These are phyloP conservation scores for Xylaria acuta DNA, from an alignment of 495 filamentous ascomycete genomes.

Conservation along the genomic window DNA sequence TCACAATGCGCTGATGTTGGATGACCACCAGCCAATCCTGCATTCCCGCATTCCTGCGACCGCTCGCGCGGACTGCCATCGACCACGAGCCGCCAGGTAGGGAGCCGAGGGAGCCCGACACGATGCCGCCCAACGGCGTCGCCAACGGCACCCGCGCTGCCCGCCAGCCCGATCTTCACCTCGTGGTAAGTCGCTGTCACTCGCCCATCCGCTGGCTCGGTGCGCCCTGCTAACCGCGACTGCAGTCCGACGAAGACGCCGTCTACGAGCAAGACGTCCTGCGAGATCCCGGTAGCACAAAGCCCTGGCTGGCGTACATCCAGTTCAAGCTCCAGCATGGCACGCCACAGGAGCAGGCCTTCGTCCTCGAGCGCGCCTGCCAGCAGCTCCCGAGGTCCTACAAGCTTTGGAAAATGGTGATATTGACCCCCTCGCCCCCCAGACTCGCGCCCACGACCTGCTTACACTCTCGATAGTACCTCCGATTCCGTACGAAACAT, in stretches of 20 bases:
- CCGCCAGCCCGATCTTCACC: slow-evolving; percentile 67
- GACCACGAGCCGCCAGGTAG: slow-evolving; percentile 25
- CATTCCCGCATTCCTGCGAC: slow-evolving; percentile 31
- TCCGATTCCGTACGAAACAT: slow-evolving; percentile 84
- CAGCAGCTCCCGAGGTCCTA: slow-evolving; percentile 89
- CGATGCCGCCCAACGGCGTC: slow-evolving; percentile 40
- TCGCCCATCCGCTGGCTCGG: neutral
- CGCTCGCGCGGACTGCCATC: slow-evolving; percentile 32
- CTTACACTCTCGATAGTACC: slow-evolving; percentile 66
- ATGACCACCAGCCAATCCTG: slow-evolving; percentile 17
- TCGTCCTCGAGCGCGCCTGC: slow-evolving; percentile 93
- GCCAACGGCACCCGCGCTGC: slow-evolving; percentile 36
- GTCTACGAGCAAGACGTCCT: slow-evolving; percentile 96
- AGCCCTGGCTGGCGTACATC: slow-evolving; percentile 96
- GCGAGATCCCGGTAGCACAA: slow-evolving; percentile 82
- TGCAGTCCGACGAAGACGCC: slow-evolving; percentile 81
- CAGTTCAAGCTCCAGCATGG: slow-evolving; percentile 90
- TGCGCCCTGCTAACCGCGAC: slow-evolving; percentile 18
- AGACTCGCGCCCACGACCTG: slow-evolving; percentile 6
- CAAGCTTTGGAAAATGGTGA: slow-evolving; percentile 97
- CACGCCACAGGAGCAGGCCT: slow-evolving; percentile 87
- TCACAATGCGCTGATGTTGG: slow-evolving; percentile 29
- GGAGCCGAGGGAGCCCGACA: neutral
- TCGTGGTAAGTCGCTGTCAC: slow-evolving; percentile 68
- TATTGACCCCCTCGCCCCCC: neutral